phyloP scores from a whole-genome alignment of 192 early-diverging fungal species.

The Rhizophagus clarus region DNA sequence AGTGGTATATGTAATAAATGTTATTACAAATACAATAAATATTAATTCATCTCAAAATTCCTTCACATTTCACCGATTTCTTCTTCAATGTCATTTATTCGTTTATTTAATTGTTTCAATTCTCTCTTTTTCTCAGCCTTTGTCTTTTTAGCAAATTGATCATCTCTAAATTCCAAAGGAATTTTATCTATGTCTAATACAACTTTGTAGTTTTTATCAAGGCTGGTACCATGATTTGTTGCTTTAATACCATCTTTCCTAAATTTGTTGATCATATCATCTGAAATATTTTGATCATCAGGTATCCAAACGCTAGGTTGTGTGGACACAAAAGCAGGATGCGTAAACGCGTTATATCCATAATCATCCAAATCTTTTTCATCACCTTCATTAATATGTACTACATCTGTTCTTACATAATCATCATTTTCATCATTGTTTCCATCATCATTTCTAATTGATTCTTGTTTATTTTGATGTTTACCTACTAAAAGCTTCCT shows the following conservation, averaged over 20 bases:
- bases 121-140: neutral
- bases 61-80: too few relatives aligned
- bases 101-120: neutral
- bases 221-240: neutral
- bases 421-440: constrained; percentile 1
- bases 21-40: too few relatives aligned
- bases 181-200: neutral
- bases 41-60: too few relatives aligned
- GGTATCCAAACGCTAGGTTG: constrained; percentile 10
- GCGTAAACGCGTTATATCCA: neutral
- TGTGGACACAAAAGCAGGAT: neutral
- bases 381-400: constrained; percentile 4
- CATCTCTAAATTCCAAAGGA: neutral
- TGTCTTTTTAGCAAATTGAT: neutral
- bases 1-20: too few relatives aligned
- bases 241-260: neutral
- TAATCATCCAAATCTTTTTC: neutral
- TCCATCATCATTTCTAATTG: neutral
- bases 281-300: neutral
- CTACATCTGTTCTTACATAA: neutral
- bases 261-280: neutral
- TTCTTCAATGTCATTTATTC: neutral
- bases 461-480: neutral
- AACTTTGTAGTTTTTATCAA: neutral
- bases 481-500: neutral